Evolutionary conservation across 768 basidiomycete genomes (phyloP).

Genomic region (Rhizopogon vesiculosus): DNA sequence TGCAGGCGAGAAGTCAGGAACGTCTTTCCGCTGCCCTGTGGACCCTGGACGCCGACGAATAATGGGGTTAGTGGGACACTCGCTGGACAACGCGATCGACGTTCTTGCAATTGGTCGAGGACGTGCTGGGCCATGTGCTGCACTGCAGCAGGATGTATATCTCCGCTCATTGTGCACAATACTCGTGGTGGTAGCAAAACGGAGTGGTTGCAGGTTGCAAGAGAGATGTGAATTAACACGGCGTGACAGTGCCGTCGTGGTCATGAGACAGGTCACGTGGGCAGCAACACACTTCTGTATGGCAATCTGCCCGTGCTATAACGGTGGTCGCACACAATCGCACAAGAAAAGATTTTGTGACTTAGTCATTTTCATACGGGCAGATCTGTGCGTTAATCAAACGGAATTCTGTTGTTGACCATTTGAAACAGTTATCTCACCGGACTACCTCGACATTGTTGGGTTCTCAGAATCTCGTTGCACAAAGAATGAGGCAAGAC

Average conservation of each 20-base stretch:
- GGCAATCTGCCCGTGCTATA: neutral
- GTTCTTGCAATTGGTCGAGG: conserved; percentile 26
- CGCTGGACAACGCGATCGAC: conserved; percentile 19
- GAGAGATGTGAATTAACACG: neutral
- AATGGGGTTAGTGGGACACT: conserved; percentile 43
- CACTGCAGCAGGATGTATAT: conserved; percentile 28
- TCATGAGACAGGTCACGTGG: conserved; percentile 5
- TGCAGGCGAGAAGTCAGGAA: conserved; percentile 63
- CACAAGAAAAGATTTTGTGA: too few species aligned
- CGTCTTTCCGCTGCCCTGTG: conserved; percentile 93
- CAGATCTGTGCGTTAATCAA: too few species aligned
- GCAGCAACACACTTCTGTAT: too few species aligned
- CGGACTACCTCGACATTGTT: too few species aligned
- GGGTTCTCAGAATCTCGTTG: too few species aligned
- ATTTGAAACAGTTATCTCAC: too few species aligned
- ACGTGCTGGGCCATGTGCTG: conserved; percentile 35
- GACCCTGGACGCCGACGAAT: conserved; percentile 87
- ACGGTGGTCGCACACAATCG: too few species aligned
- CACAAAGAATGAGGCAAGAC: too few species aligned
- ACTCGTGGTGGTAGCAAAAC: neutral
- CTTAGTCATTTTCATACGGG: too few species aligned
- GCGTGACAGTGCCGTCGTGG: neutral
- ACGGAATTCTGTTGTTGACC: too few species aligned
- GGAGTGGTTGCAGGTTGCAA: neutral
- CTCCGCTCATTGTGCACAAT: neutral